Evolutionary conservation across 352 stramenopile species (phyloP).

Genomic region (Peronospora destructor): DNA sequence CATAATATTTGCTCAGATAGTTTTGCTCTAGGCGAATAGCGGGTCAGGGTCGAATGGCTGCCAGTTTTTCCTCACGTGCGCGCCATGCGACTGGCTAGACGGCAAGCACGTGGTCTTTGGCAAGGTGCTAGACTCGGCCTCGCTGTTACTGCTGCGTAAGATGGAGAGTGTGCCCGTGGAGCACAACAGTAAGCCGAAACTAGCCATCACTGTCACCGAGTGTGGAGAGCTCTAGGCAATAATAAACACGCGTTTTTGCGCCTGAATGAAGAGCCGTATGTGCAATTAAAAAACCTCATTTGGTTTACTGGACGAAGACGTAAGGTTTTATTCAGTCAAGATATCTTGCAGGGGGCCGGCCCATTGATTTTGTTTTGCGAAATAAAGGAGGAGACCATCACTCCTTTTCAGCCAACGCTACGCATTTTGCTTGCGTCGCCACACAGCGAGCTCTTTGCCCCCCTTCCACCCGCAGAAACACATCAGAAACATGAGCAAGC

Average conservation of each 20-base stretch:
- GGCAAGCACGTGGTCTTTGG: constrained; percentile 96
- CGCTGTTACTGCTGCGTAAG: constrained; percentile 84
- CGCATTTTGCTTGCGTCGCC: constrained; percentile 13
- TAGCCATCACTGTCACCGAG: constrained; percentile 81
- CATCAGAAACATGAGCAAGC: constrained; percentile 73
- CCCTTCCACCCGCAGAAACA: constrained; percentile 21
- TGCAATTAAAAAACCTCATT: constrained; percentile 20
- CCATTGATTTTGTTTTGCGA: constrained; percentile 34
- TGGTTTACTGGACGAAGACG: constrained; percentile 6
- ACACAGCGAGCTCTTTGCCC: constrained; percentile 7
- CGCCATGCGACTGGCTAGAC: constrained; percentile 92
- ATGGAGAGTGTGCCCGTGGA: constrained; percentile 88
- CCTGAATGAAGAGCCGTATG: no score
- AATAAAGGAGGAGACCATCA: constrained; percentile 25
- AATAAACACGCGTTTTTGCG: no score
- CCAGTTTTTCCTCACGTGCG: constrained; percentile 94
- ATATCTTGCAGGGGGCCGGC: constrained; percentile 16
- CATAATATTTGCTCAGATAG: not conserved
- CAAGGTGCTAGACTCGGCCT: constrained; percentile 83
- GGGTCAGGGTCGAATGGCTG: constrained; percentile 91
- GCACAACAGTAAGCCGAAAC: constrained; percentile 80
- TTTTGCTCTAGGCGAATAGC: constrained; percentile 82
- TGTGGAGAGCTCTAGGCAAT: constrained; percentile 84
- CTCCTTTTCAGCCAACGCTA: constrained; percentile 16
- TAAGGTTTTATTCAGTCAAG: constrained; percentile 22